Base-by-base conservation (phyloP, 352 stramenopile genomes). In the Globisporangium cederbergense region DNA sequence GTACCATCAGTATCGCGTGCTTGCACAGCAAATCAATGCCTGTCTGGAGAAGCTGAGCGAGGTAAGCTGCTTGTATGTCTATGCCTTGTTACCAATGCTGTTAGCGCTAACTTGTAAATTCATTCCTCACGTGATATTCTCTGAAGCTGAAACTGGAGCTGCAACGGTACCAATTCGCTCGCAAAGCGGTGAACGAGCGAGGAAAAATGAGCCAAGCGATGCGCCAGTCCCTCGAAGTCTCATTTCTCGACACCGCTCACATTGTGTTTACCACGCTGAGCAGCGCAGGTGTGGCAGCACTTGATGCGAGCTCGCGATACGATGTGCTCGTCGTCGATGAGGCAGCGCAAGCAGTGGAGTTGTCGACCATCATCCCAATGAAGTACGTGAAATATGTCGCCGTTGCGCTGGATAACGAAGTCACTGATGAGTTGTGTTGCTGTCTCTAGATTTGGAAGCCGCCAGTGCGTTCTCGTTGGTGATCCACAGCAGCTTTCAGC, bases 261-360 rank as follows among this genome's bases (percentile, higher is more conserved):
- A 92, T 98, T 47, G 86, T 97, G 2, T 98, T 98, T 51, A 97
- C 90, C 13, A 98, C 92, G 2, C 73, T 98, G 11, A 97, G 89
- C 65, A 96, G 87, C 57, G 89, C 88, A 9, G 92, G 90, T 53
- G 83, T 94, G 62, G 77, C 81, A 46, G 85, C 88, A 8, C 69
- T 96, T 18, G 85, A 96, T 69, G 84, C 83, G 13, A 91, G 81
- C 47, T 76, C 73, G 18, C 76, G 82, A 36, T 95, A 93, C 47
- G 88, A 96, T 43, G 85, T 95, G 4, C 64, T 96, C 22, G 88
- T 96, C 34, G 82, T 96, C 55, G 88, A 96, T 50, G 88, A 96
- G 85, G 86, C 86, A 32, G 88, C 88, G 4, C 88, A 96, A 72
- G 88, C 88, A 20, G 88, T 96, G 13, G 88, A 96, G 63, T 59